These are phyloP conservation scores for Paraphysoderma sedebokerense DNA, from an alignment of 371 early-diverging fungal species.

Conservation along the genomic window DNA sequence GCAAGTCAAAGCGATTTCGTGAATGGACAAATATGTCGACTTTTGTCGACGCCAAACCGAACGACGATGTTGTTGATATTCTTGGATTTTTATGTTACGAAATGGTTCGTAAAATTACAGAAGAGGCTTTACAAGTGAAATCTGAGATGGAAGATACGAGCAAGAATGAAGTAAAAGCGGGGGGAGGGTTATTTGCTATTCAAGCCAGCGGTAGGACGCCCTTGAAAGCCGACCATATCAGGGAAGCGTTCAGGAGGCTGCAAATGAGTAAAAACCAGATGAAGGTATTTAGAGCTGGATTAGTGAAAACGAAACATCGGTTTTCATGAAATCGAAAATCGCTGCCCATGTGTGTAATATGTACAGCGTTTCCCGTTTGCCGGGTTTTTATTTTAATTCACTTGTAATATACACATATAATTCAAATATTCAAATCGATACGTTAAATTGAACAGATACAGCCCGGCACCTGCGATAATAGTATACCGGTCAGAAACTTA, in stretches of 20 bases:
- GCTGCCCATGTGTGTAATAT: too few relatives aligned
- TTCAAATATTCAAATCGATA: too few relatives aligned
- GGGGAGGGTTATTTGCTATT: background rate
- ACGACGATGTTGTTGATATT: slow-evolving; percentile 89
- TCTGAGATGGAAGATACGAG: slow-evolving; percentile 13
- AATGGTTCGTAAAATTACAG: slow-evolving; percentile 83
- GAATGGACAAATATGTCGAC: slow-evolving; percentile 87
- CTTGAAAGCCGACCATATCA: slow-evolving; percentile 64
- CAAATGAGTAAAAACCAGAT: slow-evolving; percentile 52
- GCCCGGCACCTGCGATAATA: too few relatives aligned
- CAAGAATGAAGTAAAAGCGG: background rate
- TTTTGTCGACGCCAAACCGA: slow-evolving; percentile 72
- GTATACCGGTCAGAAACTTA: too few relatives aligned
- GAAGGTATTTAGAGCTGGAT: slow-evolving; percentile 55
- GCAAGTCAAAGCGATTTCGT: slow-evolving; percentile 83
- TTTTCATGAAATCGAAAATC: too few relatives aligned
- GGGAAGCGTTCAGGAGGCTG: slow-evolving; percentile 71
- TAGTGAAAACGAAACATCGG: slow-evolving; percentile 41
- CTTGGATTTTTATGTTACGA: slow-evolving; percentile 93
- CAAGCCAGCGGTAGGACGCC: slow-evolving; percentile 34
- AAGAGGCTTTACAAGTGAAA: slow-evolving; percentile 67
- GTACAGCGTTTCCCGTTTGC: too few relatives aligned
- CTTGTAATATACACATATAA: too few relatives aligned
- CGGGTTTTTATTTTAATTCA: too few relatives aligned
- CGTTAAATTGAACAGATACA: too few relatives aligned